Evolutionary conservation across 2,329 filamentous ascomycete genomes (phyloP).

Genomic region (Diaporthe ampelina): DNA sequence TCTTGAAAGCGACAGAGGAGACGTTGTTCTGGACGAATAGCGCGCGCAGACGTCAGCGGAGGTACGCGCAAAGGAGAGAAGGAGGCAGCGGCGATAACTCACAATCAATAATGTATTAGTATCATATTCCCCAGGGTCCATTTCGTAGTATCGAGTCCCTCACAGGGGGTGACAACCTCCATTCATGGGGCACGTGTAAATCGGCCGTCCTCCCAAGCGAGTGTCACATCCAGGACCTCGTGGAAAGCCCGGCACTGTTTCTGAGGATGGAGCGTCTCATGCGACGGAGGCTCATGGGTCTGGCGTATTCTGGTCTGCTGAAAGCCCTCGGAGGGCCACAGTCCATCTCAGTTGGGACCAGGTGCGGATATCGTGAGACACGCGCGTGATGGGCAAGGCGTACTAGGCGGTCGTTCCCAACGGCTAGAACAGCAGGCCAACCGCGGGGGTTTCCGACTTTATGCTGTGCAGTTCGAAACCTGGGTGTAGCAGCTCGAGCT

Average conservation of each 20-base stretch:
- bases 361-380: constrained; percentile 28
- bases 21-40: constrained; percentile 65
- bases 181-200: constrained; percentile 41
- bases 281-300: constrained; percentile 27
- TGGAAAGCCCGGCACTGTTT: constrained; percentile 24
- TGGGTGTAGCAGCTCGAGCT: constrained; percentile 13
- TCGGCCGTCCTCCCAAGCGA: constrained; percentile 35
- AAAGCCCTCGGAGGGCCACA: constrained; percentile 40
- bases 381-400: constrained; percentile 24
- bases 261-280: constrained; percentile 14
- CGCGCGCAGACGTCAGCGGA: constrained; percentile 40
- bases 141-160: constrained; percentile 57
- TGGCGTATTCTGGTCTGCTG: constrained; percentile 5
- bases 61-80: constrained; percentile 4
- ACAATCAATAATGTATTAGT: constrained; percentile 73
- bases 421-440: constrained; percentile 20
- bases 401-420: constrained; percentile 6
- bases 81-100: constrained; percentile 46
- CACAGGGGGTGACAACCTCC: constrained; percentile 40
- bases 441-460: constrained; percentile 20
- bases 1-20: constrained; percentile 66
- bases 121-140: constrained; percentile 75
- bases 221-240: constrained; percentile 34
- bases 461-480: background rate
- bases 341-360: constrained; percentile 35